Percentiles rank a stretch among this genome's conserved stretches.
These are phyloP conservation scores for Colletotrichum sp. DNA, from an alignment of 2,329 filamentous ascomycete species.

Conservation along the genomic window DNA sequence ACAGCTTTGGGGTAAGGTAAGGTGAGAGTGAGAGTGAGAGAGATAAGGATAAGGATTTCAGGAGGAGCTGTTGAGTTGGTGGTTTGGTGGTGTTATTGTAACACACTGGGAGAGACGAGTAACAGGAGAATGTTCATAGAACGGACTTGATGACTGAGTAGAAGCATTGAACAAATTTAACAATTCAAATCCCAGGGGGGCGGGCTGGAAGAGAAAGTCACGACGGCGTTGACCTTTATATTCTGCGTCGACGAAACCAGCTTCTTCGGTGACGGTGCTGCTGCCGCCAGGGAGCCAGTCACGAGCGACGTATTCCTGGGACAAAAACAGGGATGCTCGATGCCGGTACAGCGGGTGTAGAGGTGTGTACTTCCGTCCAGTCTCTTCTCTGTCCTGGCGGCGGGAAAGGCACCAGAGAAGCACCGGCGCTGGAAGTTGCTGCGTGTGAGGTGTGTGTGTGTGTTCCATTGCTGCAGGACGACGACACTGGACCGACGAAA, in stretches of 20 bases:
- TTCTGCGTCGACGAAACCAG: slow-evolving; percentile 21
- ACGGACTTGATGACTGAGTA: neutral
- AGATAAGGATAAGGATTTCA: slow-evolving; percentile 3
- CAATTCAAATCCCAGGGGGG: neutral
- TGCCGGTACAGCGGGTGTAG: slow-evolving; percentile 9
- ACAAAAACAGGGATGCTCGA: slow-evolving; percentile 16
- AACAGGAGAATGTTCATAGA: neutral
- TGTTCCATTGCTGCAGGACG: neutral
- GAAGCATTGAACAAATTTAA: slow-evolving; percentile 18
- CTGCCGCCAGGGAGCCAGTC: slow-evolving; percentile 17
- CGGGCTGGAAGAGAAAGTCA: neutral
- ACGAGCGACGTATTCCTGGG: slow-evolving; percentile 14
- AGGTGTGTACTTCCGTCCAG: neutral
- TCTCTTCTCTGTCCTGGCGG: neutral
- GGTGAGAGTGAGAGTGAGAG: neutral
- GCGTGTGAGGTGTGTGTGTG: neutral
- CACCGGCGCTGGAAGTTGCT: neutral
- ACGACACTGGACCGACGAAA: neutral
- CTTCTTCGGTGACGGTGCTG: slow-evolving; percentile 16
- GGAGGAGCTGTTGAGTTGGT: neutral
- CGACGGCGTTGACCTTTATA: slow-evolving; percentile 18
- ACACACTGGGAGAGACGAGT: neutral
- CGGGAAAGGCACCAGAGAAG: neutral
- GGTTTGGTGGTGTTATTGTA: slow-evolving; percentile 4
- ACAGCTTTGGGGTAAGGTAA: neutral